Percentiles rank a stretch among this genome's conserved stretches.
Conservation (phyloP, 441 rosid genomes). For the Mallotus japonicus region DNA sequence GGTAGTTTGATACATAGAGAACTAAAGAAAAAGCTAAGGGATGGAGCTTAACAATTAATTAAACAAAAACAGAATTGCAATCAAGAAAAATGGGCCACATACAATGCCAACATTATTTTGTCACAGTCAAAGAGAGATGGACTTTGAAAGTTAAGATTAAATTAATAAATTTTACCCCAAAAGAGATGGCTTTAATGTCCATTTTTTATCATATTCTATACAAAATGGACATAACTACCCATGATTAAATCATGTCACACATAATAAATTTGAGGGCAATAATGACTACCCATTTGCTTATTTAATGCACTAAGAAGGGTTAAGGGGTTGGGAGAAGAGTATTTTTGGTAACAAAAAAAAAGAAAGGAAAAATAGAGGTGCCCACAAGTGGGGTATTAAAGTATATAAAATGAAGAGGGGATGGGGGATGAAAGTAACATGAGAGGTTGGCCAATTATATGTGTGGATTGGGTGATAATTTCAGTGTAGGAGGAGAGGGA, state of each 20-base stretch:
- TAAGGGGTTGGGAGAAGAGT: conserved; percentile 1
- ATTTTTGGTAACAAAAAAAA: conserved; percentile 13
- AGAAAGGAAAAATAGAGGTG: background rate
- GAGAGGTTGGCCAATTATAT: conserved; percentile 25
- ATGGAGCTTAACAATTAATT: conserved; percentile 34
- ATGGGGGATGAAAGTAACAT: conserved; percentile 32
- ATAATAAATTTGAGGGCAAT: conserved; percentile 31
- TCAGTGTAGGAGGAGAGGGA: conserved; percentile 17
- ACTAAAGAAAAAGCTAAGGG: conserved; percentile 28
- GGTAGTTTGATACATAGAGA: conserved; percentile 38
- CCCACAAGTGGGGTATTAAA: conserved; percentile 31
- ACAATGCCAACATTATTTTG: conserved; percentile 25
- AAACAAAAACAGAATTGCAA: conserved; percentile 20
- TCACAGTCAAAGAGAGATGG: conserved; percentile 46
- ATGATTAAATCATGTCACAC: conserved; percentile 27
- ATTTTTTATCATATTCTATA: conserved; percentile 20
- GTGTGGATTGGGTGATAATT: conserved; percentile 26
- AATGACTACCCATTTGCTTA: conserved; percentile 26
- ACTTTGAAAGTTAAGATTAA: conserved; percentile 18
- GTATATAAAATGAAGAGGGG: conserved; percentile 12
- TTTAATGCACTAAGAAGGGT: conserved; percentile 13
- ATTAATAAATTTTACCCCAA: conserved; percentile 24
- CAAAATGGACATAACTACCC: conserved; percentile 26
- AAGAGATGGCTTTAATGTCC: conserved; percentile 36
- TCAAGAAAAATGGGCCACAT: conserved; percentile 36